Base-by-base conservation (phyloP, 495 filamentous ascomycete genomes). In the Talaromyces trachyspermus region DNA sequence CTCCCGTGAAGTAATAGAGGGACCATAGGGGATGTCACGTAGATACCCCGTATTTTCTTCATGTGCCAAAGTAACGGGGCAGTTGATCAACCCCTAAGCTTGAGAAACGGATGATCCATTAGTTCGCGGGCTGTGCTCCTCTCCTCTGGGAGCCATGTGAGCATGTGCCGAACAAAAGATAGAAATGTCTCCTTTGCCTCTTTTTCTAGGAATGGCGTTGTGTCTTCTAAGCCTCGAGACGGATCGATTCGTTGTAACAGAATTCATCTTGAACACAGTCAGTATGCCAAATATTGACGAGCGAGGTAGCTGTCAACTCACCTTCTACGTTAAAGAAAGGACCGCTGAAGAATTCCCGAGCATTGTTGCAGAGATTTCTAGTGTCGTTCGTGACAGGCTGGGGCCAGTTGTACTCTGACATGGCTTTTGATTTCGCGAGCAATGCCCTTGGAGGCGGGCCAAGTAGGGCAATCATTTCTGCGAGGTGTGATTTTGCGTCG, bases 231-330 rank as follows among this genome's bases (percentile, higher is more conserved):
- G 63, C 44, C 69, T 59, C 32, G 61, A 58, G n/a, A n/a, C n/a
- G n/a, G n/a, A n/a, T n/a, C n/a, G n/a, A n/a, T n/a, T n/a, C n/a
- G n/a, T n/a, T n/a, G n/a, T n/a, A n/a, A n/a, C n/a, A n/a, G n/a
- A n/a, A n/a, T n/a, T n/a, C n/a, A n/a, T 48, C 64, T 63, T 14
- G 63, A 45, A 51, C 59, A 66, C 67, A 65, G 71, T 46, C 73
- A 68, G 51, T 71, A 39, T 39, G 36, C 17, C n/a, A 4, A 10
- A 29, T 11, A 39, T 23, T 15, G 40, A 27, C 6, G 1, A 23
- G 10, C 24, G n/a, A 17, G 19, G 19, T 40, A 43, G 35, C 51
- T 7, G 4, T 51, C 19, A 26, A 37, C 35, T 15, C 27, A 62
- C 56, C 49, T 25, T 55, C 17, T 22, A 23, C 27, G 18, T 54